Evolutionary conservation across 306 rosid species (phyloP), one percentile per base, ranked within the genome.

Genomic region (Biancaea sappan): DNA sequence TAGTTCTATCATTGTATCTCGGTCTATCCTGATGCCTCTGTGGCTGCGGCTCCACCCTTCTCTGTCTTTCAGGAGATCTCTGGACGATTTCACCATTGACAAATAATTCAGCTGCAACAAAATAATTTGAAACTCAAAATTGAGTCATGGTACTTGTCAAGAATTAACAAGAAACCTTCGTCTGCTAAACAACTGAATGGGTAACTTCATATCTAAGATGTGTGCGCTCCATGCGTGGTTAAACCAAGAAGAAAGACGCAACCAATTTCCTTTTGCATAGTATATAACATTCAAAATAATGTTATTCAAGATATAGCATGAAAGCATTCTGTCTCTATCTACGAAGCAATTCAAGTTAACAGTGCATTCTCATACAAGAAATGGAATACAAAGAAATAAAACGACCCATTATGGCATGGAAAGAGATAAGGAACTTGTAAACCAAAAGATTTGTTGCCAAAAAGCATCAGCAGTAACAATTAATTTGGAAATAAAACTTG

Each of bases 21-120:
- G 98, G 97, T 72, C 98, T 86, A 76, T 91, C 98, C 38, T 86
- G 88, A 59, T 88, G 91, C 79, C 97, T 86, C 40, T 90, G 93
- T 1, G 90, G 94, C 81, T 91, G 98, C 1, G 96, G 97, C 75
- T 94, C 97, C 79, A 94, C 98, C 86, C 97, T 86, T 83, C 90
- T 89, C 84, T 94, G 98, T 57, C 98, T 91, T 38, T 94, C 97
- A 0, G 96, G 98, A 2, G 97, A 50, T 56, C 98, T 88, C 81
- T 91, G 98, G 53, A 94, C 96, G 3, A 94, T 91, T 83, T 94
- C 94, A 48, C 98, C 98, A 22, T 94, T 89, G 79, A 94, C 98
- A 25, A 64, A 81, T 83, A 94, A 72, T 71, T 94, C 97, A 62
- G 94, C 98, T 94, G 97, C 87, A 79, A 8, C 64, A 69, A 29